Percentiles rank a stretch among this genome's conserved stretches.
Conservation (phyloP, 345 rosid species). For the Salix dunnii region DNA sequence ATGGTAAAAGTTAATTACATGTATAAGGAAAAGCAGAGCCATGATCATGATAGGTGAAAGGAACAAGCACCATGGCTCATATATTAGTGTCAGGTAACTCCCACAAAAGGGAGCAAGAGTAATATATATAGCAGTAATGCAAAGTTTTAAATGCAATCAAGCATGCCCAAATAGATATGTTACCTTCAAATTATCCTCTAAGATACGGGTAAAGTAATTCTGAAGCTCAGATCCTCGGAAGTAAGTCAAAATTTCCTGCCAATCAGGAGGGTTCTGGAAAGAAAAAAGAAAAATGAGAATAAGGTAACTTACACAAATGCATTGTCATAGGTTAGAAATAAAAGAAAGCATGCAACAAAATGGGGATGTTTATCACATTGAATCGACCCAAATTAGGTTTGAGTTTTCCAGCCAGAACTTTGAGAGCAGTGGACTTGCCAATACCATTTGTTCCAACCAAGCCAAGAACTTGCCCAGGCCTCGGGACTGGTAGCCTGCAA, state of each 20-base stretch:
- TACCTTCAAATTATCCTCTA: slow-evolving; percentile 96
- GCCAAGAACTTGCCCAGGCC: slow-evolving; percentile 99
- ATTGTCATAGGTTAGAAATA: neutral
- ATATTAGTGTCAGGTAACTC: neutral
- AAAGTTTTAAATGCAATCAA: neutral
- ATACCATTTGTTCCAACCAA: slow-evolving; percentile 99
- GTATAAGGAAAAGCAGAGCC: neutral
- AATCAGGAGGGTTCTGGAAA: slow-evolving; percentile 93
- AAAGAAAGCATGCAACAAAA: neutral
- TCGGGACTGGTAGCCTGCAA: slow-evolving; percentile 90
- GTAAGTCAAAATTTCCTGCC: slow-evolving; percentile 97
- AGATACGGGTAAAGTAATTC: slow-evolving; percentile 89
- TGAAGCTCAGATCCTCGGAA: slow-evolving; percentile 97
- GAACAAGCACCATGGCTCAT: neutral
- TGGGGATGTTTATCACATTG: slow-evolving; percentile 36
- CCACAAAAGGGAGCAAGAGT: neutral
- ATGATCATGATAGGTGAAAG: neutral
- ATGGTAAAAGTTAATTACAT: too few relatives aligned
- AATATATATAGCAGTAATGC: neutral
- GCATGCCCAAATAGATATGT: neutral
- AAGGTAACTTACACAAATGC: slow-evolving; percentile 3
- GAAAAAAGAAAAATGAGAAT: neutral
- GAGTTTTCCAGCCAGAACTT: slow-evolving; percentile 88
- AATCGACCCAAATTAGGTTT: slow-evolving; percentile 98
- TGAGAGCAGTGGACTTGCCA: slow-evolving; percentile 96